Evolutionary conservation across 169 alveolate species (phyloP).

Genomic region (Plasmodium sp.): DNA sequence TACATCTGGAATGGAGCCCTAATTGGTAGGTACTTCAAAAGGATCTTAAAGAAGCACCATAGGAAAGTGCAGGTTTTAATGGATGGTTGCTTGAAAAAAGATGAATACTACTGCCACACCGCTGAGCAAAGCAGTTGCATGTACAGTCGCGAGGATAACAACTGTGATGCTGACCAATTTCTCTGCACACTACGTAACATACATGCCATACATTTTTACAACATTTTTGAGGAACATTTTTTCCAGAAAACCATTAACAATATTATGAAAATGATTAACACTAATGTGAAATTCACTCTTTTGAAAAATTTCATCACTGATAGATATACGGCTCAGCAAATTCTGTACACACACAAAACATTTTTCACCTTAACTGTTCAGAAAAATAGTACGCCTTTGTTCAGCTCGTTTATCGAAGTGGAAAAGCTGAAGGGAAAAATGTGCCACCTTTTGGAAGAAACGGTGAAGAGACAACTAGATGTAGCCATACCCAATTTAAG

Average conservation of each 20-base stretch:
- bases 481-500: conserved; percentile 45
- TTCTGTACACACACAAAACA: conserved; percentile 32
- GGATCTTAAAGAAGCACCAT: neutral
- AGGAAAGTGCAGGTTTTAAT: conserved; percentile 5
- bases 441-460: conserved; percentile 8
- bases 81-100: neutral
- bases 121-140: neutral
- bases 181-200: neutral
- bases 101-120: conserved; percentile 2
- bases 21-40: conserved; percentile 3
- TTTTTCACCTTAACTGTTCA: conserved; percentile 27
- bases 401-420: conserved; percentile 9
- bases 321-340: conserved; percentile 16
- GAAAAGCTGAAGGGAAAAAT: neutral
- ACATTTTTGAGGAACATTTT: conserved; percentile 25
- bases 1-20: conserved; percentile 44
- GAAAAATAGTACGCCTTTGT: conserved; percentile 31
- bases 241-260: conserved; percentile 3
- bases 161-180: neutral
- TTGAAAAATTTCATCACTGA: conserved; percentile 54
- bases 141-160: neutral
- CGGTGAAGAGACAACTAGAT: conserved; percentile 9
- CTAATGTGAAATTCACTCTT: conserved; percentile 21
- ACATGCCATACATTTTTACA: conserved; percentile 9
- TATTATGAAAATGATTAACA: conserved; percentile 4